Percentiles rank a stretch among this genome's conserved stretches.
phyloP scores from a whole-genome alignment of 176 grass and related monocot species.

The Calamus simplicifolius region DNA sequence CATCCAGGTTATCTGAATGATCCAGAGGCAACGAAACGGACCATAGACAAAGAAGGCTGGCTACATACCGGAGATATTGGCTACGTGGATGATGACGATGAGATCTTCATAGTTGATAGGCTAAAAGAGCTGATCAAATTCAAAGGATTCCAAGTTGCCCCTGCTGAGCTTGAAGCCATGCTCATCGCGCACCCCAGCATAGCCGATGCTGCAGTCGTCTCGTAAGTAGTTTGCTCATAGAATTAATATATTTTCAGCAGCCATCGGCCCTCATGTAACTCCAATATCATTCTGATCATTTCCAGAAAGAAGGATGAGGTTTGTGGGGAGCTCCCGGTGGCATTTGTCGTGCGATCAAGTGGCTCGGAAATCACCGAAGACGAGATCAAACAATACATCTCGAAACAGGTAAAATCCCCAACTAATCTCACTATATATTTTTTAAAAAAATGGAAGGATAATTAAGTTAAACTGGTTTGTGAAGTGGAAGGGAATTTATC shows the following conservation, averaged over 20 bases:
- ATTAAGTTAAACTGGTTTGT: too few species aligned
- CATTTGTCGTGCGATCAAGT: constrained; percentile 68
- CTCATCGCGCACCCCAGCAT: constrained; percentile 69
- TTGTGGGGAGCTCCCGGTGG: constrained; percentile 76
- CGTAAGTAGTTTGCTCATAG: constrained; percentile 38
- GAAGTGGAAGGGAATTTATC: too few species aligned
- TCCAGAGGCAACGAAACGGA: constrained; percentile 62
- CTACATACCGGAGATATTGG: constrained; percentile 89
- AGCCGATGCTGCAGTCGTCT: constrained; percentile 77
- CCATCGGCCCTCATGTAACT: too few species aligned
- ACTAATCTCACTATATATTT: neutral
- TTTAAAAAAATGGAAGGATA: too few species aligned
- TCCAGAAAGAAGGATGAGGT: constrained; percentile 83
- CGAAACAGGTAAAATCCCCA: constrained; percentile 54
- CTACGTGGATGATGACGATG: constrained; percentile 66
- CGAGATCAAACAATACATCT: constrained; percentile 80
- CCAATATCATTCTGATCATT: neutral
- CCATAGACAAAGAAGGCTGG: constrained; percentile 84
- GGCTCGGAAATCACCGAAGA: constrained; percentile 66
- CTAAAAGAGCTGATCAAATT: constrained; percentile 97
- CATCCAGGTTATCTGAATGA: constrained; percentile 84
- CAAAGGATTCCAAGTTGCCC: constrained; percentile 91
- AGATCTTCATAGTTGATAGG: constrained; percentile 94
- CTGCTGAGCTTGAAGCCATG: constrained; percentile 84
- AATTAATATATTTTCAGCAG: too few species aligned